Base-by-base conservation (phyloP, 331 rosid species). In the Spiraea crenata region DNA sequence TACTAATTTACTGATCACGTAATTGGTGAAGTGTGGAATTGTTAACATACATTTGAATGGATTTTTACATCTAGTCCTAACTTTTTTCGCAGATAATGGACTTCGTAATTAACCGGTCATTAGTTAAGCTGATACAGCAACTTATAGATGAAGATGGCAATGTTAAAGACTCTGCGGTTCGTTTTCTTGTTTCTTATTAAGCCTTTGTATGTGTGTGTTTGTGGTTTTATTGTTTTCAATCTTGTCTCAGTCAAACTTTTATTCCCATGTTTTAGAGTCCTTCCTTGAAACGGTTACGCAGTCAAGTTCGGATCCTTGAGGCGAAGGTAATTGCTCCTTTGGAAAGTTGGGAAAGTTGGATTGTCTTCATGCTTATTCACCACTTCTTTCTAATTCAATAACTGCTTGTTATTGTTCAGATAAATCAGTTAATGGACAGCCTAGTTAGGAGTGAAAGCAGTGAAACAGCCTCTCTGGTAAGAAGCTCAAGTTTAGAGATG, bases 81-180 rank as follows among this genome's bases (percentile, higher is more conserved):
- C 51, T 56, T 65, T 73, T 55, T 72, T 69, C 79, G 90, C 91
- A 93, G 97, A 87, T 93, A 81, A 69, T 80, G 86, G 92, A 77
- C 44, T 86, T 91, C 49, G 79, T 85, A 57, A 50, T 83, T 44
- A 91, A 87, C 68, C 86, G 85, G 7, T 86, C 99, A 67, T 77
- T 93, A 59, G 75, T 87, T 74, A 89, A 84, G 84, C 82, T 54
- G 69, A 90, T 91, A 82, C 88, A 83, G 44, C 90, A 86, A 82
- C 86, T 87, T 60, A 75, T 91, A 50, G 96, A 91, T 60, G 99
- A 87, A 66, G 90, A 93, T 81, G 97, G 97, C 76, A 77, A 76
- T 61, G 83, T 93, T 51, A 91, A 89, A 85, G 99, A 93, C 84
- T 89, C 97, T 58, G 99, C 96, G 89, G 99, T 91, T 79, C 74